Percentiles rank a stretch among this genome's conserved stretches.
phyloP scores from a whole-genome alignment of 2,329 filamentous ascomycete genomes.

The Bipolaris gigantea region DNA sequence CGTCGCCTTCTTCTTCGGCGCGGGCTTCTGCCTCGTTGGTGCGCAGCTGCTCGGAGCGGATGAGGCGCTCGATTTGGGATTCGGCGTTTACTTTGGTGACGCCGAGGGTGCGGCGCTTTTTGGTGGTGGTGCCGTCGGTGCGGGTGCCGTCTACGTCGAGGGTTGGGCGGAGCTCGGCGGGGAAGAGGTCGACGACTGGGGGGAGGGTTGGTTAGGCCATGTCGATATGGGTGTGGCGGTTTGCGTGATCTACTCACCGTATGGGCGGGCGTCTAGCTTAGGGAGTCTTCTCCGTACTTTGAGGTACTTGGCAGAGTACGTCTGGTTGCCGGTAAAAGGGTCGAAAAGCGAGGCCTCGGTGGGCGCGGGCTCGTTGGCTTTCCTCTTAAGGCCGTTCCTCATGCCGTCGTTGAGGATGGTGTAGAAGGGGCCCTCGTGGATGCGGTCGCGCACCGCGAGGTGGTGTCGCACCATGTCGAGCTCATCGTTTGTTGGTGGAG shows the following conservation, averaged over 20 bases:
- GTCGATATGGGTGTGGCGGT: background rate
- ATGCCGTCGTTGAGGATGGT: constrained; percentile 55
- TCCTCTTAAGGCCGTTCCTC: constrained; percentile 47
- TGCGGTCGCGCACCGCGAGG: constrained; percentile 55
- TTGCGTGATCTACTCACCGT: constrained; percentile 49
- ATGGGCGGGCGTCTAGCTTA: constrained; percentile 56
- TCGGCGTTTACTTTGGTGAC: constrained; percentile 38
- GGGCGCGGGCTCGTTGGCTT: constrained; percentile 43
- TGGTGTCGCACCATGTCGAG: constrained; percentile 53
- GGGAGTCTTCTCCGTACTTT: constrained; percentile 60
- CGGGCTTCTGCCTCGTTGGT: constrained; percentile 51
- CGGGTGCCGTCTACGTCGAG: constrained; percentile 54
- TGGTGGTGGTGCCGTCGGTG: constrained; percentile 22
- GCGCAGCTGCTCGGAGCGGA: constrained; percentile 49
- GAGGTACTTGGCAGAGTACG: constrained; percentile 61
- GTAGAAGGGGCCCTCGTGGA: constrained; percentile 64
- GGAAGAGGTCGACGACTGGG: constrained; percentile 60
- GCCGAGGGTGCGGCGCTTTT: constrained; percentile 40
- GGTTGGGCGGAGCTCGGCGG: constrained; percentile 59
- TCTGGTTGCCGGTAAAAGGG: constrained; percentile 64
- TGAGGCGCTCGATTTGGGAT: constrained; percentile 45
- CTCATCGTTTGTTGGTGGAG: constrained; percentile 51
- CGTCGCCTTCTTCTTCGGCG: constrained; percentile 45
- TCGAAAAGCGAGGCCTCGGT: constrained; percentile 52
- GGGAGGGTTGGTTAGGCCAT: constrained; percentile 11